Evolutionary conservation across 805 yeast genomes (phyloP), one percentile per base, ranked within the genome.

Genomic region (Lipomyces spencermartinsiae): DNA sequence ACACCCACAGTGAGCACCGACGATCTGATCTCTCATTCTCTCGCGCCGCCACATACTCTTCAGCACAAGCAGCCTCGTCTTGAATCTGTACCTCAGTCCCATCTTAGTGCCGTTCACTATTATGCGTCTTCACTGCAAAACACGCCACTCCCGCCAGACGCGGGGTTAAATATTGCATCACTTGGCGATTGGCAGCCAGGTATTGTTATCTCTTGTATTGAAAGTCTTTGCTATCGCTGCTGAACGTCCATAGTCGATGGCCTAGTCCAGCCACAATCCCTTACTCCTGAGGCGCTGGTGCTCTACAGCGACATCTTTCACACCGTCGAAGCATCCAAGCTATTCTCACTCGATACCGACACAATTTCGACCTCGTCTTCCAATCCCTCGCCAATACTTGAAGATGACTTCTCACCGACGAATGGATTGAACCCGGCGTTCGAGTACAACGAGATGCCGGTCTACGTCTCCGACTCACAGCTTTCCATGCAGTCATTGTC

Each of bases 241-340:
- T 43, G 49, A 43, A 16, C 49, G 25, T 16, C 49, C 49, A 16
- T 43, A 43, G 49, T 19, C 22, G 49, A 6, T n/a, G 49, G 49
- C 8, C 6, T 43, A 43, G 22, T 43, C 49, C 49, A 16, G 12
- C 49, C 49, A 9, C 49, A 43, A 43, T 31, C 58, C 5, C 58
- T 55, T 16, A 31, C 58, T n/a, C 58, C 37, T 2, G 59, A 57
- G 19, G 19, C 46, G 10, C 12, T 57, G 25, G 6, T 19, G 49
- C 43, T 57, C 12, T 35, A 57, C 49, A 14, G 39, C 31, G 59
- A 57, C 49, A n/a, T 57, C 19, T 57, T 57, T 33, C 39, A 31
- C 22, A n/a, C 58, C 3, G 37, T n/a, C 10, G 58, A 56, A 33
- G 14, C 16, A 29, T n/a, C 58, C 9, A 31, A 34, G 16, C 49